These are phyloP conservation scores for Dothistroma septosporum DNA, from an alignment of 2,329 filamentous ascomycete species.

Conservation along the genomic window DNA sequence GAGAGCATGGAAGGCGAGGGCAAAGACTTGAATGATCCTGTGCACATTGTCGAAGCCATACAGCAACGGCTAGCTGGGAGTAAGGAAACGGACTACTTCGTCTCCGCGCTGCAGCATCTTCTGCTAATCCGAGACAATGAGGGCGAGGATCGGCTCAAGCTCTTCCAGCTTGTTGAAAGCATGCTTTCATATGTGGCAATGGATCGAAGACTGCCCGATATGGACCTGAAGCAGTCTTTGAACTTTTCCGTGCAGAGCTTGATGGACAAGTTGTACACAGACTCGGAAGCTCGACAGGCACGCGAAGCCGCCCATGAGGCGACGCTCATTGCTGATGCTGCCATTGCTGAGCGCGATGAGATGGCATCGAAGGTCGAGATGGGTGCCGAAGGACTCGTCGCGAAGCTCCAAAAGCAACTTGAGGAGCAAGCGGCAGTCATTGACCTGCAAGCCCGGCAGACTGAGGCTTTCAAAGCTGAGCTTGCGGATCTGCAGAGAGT, in stretches of 20 bases:
- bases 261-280: constrained; percentile 91
- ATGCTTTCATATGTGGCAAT: constrained; percentile 99
- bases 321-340: constrained; percentile 88
- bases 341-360: constrained; percentile 94
- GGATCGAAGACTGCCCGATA: constrained; percentile 90
- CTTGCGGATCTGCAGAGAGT: constrained; percentile 80
- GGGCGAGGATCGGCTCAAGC: constrained; percentile 82
- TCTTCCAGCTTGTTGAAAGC: constrained; percentile 97
- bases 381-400: constrained; percentile 87
- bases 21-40: constrained; percentile 87
- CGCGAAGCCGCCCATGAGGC: constrained; percentile 88
- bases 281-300: constrained; percentile 87
- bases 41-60: constrained; percentile 92
- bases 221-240: constrained; percentile 95
- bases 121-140: constrained; percentile 88
- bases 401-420: constrained; percentile 88
- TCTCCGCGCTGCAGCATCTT: constrained; percentile 91
- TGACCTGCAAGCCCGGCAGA: constrained; percentile 79
- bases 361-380: constrained; percentile 83
- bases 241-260: constrained; percentile 96
- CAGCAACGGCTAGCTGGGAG: constrained; percentile 77
- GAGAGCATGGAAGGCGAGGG: constrained; percentile 80
- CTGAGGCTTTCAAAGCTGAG: constrained; percentile 83
- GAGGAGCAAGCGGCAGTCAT: constrained; percentile 90
- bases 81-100: constrained; percentile 88